Percentiles rank a stretch among this genome's conserved stretches.
Conservation (phyloP, 371 early-diverging fungal species). For the Mucor saturninus region DNA sequence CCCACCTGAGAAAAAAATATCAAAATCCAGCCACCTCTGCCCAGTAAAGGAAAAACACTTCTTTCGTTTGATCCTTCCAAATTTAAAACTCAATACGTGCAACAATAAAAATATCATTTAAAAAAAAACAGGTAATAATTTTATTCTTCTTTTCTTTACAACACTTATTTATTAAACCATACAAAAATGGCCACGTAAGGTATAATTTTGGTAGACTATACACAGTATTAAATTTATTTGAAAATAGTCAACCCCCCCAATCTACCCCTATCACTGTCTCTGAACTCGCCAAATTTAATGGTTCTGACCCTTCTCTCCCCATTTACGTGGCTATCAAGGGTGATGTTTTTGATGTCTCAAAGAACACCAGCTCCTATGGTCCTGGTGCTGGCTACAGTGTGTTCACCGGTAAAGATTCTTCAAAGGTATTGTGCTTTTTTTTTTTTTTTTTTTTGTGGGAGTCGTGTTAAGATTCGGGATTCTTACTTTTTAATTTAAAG, state of each 20-base stretch:
- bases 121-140: neutral
- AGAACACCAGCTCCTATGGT: conserved; percentile 71
- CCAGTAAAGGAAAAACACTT: no score
- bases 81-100: no score
- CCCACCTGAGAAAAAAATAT: no score
- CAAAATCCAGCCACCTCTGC: no score
- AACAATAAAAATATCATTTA: no score
- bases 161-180: neutral
- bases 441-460: neutral
- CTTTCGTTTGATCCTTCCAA: no score
- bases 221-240: neutral
- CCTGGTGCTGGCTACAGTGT: conserved; percentile 70
- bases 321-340: conserved; percentile 88
- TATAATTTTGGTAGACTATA: neutral
- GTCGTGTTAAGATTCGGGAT: neutral
- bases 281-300: conserved; percentile 76
- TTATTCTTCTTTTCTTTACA: conserved; percentile 9
- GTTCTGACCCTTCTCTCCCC: conserved; percentile 65
- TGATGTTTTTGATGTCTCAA: conserved; percentile 79
- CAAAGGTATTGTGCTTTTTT: conserved; percentile 58
- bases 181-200: conserved; percentile 29
- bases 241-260: conserved; percentile 53
- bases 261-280: conserved; percentile 58
- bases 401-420: conserved; percentile 85
- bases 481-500: conserved; percentile 26